Evolutionary conservation across 2,329 filamentous ascomycete genomes (phyloP).

Genomic region (Aspergillus sergii): DNA sequence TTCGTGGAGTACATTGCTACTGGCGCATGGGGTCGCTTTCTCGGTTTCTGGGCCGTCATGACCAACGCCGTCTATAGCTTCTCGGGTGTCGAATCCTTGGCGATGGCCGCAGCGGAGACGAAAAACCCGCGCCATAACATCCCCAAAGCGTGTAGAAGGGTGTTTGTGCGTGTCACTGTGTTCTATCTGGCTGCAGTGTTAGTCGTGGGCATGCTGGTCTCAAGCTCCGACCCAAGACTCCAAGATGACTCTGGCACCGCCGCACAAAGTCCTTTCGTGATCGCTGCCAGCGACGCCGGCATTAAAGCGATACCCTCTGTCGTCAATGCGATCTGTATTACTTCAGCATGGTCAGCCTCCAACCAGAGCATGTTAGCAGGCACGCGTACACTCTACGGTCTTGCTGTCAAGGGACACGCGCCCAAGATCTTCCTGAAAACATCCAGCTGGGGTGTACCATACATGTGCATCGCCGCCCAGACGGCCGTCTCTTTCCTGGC

Average conservation of each 20-base stretch:
- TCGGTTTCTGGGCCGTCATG: slow-evolving; percentile 60
- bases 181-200: slow-evolving; percentile 62
- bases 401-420: slow-evolving; percentile 54
- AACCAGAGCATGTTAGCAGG: slow-evolving; percentile 66
- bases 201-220: slow-evolving; percentile 63
- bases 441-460: slow-evolving; percentile 44
- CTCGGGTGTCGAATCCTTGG: slow-evolving; percentile 53
- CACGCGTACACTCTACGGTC: slow-evolving; percentile 54
- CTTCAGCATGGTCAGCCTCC: slow-evolving; percentile 69
- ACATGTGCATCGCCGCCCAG: slow-evolving; percentile 45
- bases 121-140: slow-evolving; percentile 56
- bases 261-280: slow-evolving; percentile 63
- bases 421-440: slow-evolving; percentile 51
- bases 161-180: slow-evolving; percentile 58
- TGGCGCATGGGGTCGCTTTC: slow-evolving; percentile 62
- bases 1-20: slow-evolving; percentile 67
- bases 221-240: slow-evolving; percentile 50
- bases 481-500: slow-evolving; percentile 47
- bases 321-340: slow-evolving; percentile 76
- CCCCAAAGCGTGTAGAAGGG: slow-evolving; percentile 56
- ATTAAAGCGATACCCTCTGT: slow-evolving; percentile 69
- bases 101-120: slow-evolving; percentile 59
- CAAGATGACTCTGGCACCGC: slow-evolving; percentile 31
- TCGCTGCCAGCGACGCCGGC: slow-evolving; percentile 68
- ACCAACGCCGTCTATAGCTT: slow-evolving; percentile 42